Evolutionary conservation across 1,284 basidiomycete species (phyloP).

Genomic region (Amylostereum areolatum): DNA sequence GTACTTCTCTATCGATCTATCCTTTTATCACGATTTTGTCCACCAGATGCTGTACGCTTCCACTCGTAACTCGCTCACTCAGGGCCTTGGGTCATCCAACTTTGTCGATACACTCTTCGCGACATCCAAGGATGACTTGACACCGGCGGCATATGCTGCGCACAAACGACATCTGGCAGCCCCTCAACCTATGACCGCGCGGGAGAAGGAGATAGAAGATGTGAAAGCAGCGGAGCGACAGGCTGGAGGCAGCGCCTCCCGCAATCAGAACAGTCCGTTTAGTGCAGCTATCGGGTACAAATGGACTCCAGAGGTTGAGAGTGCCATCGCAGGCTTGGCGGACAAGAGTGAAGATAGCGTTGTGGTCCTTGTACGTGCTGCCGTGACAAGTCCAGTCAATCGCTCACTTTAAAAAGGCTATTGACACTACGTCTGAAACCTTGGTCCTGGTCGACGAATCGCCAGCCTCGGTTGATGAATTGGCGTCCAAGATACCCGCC

Average conservation of each 20-base stretch:
- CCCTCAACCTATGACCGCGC: constrained; percentile 73
- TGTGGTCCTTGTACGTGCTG: constrained; percentile 58
- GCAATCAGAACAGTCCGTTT: constrained; percentile 51
- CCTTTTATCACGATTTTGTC: neutral
- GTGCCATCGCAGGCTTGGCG: constrained; percentile 55
- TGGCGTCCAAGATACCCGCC: constrained; percentile 44
- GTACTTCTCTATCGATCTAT: neutral
- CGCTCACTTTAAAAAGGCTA: constrained; percentile 37
- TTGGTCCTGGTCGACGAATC: constrained; percentile 37
- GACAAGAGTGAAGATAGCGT: constrained; percentile 44
- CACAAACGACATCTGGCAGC: constrained; percentile 71
- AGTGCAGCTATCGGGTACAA: constrained; percentile 52
- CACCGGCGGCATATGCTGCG: constrained; percentile 62
- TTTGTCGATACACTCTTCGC: constrained; percentile 82
- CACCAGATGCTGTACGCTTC: constrained; percentile 92
- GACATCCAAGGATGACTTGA: constrained; percentile 65
- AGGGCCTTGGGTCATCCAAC: constrained; percentile 67
- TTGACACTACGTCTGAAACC: constrained; percentile 56
- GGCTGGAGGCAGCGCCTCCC: constrained; percentile 36
- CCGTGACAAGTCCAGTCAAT: neutral
- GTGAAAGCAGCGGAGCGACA: constrained; percentile 67
- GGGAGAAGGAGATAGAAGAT: constrained; percentile 76
- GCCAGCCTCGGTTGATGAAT: constrained; percentile 32
- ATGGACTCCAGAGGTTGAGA: constrained; percentile 59
- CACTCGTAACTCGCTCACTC: constrained; percentile 67